phyloP scores from a whole-genome alignment of 23 red algal species.

The Agarophyton chilense region DNA sequence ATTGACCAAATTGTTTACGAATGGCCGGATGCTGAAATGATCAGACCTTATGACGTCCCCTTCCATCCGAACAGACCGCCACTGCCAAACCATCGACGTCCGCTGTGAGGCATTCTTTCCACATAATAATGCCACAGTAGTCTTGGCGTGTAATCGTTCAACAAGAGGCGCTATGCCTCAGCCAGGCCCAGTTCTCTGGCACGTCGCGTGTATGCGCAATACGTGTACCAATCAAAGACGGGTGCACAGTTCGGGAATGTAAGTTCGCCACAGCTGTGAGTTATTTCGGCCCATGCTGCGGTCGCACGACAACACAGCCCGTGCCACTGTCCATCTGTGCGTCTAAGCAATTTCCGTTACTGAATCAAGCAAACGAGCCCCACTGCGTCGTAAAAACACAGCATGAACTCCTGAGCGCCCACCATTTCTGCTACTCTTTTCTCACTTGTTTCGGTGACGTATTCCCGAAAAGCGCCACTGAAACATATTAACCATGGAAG shows the following conservation, averaged over 20 bases:
- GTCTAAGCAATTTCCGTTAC: constrained; percentile 4
- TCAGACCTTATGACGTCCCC: constrained; percentile 20
- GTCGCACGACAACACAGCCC: background rate
- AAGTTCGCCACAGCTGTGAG: background rate
- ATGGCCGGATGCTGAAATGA: constrained; percentile 36
- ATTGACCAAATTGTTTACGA: constrained; percentile 56
- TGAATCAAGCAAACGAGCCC: background rate
- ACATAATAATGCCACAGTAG: no score
- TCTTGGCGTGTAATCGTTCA: no score
- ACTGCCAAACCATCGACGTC: constrained; percentile 21
- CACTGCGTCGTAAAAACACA: background rate
- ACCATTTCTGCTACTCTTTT: background rate
- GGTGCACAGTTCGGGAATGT: background rate
- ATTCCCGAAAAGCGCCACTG: background rate
- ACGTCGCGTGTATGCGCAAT: background rate
- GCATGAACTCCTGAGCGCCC: background rate
- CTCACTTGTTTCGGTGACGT: background rate
- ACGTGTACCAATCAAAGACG: constrained; percentile 23
- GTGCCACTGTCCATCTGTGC: background rate
- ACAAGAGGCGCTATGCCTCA: no score
- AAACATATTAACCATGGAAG: constrained; percentile 6
- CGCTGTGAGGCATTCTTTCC: background rate
- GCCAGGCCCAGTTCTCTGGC: background rate
- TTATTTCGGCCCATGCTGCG: background rate
- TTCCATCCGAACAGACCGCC: constrained; percentile 17